Evolutionary conservation across 73 alveolate species (phyloP), one percentile per base, ranked within the genome.

Genomic region (Paraurostyla sp.): DNA sequence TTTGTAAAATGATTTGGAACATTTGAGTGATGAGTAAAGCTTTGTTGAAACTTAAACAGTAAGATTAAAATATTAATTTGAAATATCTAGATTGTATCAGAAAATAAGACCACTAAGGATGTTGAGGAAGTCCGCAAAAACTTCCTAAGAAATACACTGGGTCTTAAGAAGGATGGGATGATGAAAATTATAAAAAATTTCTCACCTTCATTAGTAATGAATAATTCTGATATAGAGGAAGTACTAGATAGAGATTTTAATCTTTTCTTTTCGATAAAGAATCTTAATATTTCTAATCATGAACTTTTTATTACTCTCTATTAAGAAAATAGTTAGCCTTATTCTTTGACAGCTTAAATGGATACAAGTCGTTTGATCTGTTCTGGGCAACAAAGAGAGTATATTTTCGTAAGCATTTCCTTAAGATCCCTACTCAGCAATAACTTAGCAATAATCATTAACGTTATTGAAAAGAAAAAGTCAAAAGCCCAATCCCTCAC

Each of bases 71-170:
- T 18, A 35, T 3, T 7, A 11, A 38, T 13, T 11, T 65, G 13
- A 1, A 35, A 13, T 18, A 7, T 65, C 18, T 65, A 65, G 82
- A 65, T 65, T 65, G 82, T 65, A 3, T 65, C 82, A 40, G 82
- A 65, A 65, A 65, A 65, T 38, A 65, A 65, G 25, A 65, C 82
- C 1, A 65, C 82, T 0, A 65, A 40, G 25, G 82, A 65, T 65
- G 71, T 73, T 3, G 86, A 73, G 7, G 86, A 73, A 25, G 65
- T 73, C 3, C 42, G 86, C 23, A 73, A 73, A 48, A 65, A 65
- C 36, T 65, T 65, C 25, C 40, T 65, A 11, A 33, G 82, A 13
- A 65, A 65, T 35, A 65, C 82, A 7, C 38, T 38, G 0, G 82
- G 82, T 11, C 13, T 35, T 1, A 65, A 65, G 58, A 65, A 40